A percentile compares a stretch with the other conserved stretches of the same genome.
These are phyloP conservation scores for Acacia melanoxylon DNA, from an alignment of 306 rosid genomes.

Conservation along the genomic window DNA sequence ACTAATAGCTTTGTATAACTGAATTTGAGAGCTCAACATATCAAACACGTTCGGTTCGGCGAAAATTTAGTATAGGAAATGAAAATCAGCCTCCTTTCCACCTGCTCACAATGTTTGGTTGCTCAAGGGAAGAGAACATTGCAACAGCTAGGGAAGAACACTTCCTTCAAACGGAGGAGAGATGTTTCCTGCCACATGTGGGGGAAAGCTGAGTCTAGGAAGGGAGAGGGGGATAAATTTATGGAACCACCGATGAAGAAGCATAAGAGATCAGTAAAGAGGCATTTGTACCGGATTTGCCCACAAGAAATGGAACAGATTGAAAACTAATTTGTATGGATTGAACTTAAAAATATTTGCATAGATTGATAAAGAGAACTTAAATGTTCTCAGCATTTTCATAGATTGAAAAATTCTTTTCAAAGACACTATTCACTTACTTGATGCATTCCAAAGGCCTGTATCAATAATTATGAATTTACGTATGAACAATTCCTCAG, in stretches of 20 bases:
- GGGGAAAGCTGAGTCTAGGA: background rate
- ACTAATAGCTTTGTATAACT: conserved; percentile 32
- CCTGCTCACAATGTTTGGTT: background rate
- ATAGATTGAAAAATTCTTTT: background rate
- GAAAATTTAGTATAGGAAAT: background rate
- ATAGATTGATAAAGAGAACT: background rate
- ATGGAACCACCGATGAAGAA: background rate
- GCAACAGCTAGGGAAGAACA: background rate
- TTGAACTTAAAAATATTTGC: background rate
- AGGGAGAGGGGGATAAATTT: background rate
- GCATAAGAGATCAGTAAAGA: background rate
- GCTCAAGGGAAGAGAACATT: background rate
- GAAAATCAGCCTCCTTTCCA: background rate
- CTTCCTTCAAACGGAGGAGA: background rate
- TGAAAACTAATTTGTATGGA: background rate
- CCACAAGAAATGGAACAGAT: background rate
- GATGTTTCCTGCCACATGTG: background rate
- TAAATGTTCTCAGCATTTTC: background rate
- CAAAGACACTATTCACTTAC: too few species aligned
- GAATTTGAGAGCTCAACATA: conserved; percentile 43
- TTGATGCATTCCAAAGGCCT: too few species aligned
- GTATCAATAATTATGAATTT: too few species aligned
- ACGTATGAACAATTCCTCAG: too few species aligned
- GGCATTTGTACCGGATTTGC: background rate
- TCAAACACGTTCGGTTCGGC: background rate